phyloP scores from a whole-genome alignment of 805 yeast species.

The Candida nitratophila region DNA sequence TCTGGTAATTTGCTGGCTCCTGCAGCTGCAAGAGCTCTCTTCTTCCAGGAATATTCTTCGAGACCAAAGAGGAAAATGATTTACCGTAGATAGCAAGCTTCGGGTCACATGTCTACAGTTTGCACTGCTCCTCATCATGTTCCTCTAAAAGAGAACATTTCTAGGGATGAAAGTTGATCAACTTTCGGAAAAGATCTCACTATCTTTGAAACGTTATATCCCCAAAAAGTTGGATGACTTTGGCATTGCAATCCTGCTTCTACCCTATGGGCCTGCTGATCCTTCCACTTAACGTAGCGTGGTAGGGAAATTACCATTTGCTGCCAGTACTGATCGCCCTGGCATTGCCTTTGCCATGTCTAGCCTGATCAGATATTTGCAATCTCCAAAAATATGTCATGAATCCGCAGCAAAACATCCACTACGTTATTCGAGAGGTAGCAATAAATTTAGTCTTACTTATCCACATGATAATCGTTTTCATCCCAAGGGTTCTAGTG shows the following conservation, averaged over 20 bases:
- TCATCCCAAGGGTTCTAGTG: slow-evolving; percentile 5
- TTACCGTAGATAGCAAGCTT: too few species aligned
- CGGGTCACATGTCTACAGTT: too few species aligned
- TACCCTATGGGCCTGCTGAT: neutral
- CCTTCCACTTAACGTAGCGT: slow-evolving; percentile 1
- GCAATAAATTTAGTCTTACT: neutral
- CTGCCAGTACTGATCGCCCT: slow-evolving; percentile 2
- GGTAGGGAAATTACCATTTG: slow-evolving; percentile 4
- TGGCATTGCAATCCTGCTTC: too few species aligned
- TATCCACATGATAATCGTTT: neutral
- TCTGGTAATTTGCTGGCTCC: too few species aligned
- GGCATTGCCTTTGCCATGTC: slow-evolving; percentile 17
- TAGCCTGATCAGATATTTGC: slow-evolving; percentile 10
- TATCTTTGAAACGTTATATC: neutral
- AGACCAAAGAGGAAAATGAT: too few species aligned
- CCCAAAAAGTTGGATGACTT: too few species aligned
- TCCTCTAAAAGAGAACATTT: neutral
- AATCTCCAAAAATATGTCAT: too few species aligned
- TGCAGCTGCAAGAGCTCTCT: too few species aligned
- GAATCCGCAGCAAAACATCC: too few species aligned
- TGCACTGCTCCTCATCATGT: too few species aligned
- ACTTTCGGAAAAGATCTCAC: neutral
- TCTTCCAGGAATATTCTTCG: too few species aligned
- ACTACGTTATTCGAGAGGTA: too few species aligned
- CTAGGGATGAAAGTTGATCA: neutral